A percentile compares a stretch with the other conserved stretches of the same genome.
Evolutionary conservation across 495 filamentous ascomycete species (phyloP).

Genomic region (Podospora anserina): DNA sequence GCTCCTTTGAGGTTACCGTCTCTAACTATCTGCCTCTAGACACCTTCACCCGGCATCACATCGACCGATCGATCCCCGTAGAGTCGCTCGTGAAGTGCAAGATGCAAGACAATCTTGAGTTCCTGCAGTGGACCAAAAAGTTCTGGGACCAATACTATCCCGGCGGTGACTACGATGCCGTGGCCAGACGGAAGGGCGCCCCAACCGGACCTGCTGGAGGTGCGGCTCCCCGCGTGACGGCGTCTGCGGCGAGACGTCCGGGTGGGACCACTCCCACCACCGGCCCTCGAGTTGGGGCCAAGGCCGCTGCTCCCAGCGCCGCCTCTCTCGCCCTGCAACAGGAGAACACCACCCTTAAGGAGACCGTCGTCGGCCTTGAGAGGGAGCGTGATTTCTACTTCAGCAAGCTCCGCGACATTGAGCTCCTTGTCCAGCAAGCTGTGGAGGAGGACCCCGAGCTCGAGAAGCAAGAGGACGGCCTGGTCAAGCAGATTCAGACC

Average conservation of each 20-base stretch:
- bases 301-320: constrained; percentile 50
- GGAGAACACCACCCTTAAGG: constrained; percentile 80
- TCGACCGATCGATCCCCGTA: constrained; percentile 86
- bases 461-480: constrained; percentile 85
- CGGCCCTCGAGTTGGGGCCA: constrained; percentile 48
- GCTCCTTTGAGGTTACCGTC: not conserved
- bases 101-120: constrained; percentile 99
- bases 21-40: constrained; percentile 44
- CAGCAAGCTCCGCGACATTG: constrained; percentile 94
- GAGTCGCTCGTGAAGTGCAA: constrained; percentile 91
- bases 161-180: constrained; percentile 91
- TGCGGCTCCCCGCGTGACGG: constrained; percentile 42
- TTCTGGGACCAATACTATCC: constrained; percentile 99
- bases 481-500: constrained; percentile 90
- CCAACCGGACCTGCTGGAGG: constrained; percentile 51
- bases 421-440: constrained; percentile 84
- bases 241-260: constrained; percentile 48
- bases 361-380: constrained; percentile 80
- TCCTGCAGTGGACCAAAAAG: constrained; percentile 91
- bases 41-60: constrained; percentile 74
- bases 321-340: constrained; percentile 66
- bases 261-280: constrained; percentile 74
- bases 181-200: constrained; percentile 75
- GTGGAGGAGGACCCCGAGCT: constrained; percentile 87
- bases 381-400: constrained; percentile 99